Base-by-base conservation (phyloP, 805 yeast genomes). In the Suhomyces emberorum region DNA sequence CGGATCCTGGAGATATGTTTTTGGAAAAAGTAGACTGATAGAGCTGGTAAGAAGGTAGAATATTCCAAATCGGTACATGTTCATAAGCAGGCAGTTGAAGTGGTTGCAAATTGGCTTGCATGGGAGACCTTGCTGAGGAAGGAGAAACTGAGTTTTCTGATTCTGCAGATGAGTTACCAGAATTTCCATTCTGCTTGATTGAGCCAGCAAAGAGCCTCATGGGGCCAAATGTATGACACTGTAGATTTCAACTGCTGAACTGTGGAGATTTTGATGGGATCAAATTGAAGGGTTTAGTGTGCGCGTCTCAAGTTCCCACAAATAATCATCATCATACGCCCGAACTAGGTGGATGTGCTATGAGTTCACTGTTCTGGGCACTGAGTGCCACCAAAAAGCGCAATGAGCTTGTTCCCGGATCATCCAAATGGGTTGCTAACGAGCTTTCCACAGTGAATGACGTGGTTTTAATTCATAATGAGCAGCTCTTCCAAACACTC, bases 371-470 rank as follows among this genome's bases (percentile, higher is more conserved):
- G 12, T 50, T 56, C 36, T 63, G 69, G 69, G 68, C 63, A 24
- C 46, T 57, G 32, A 52, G 49, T 28, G 67, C 67, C 14, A 59
- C 63, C 36, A 51, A 51, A 37, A 52, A 51, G 38, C 41, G 43
- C 16, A 41, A 47, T 25, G 57, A 52, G 21, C 43, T 54, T n/a
- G 61, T 70, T 4, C 78, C 78, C 1, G 83, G 81, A 5, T 58
- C 79, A 2, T 70, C 77, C 9, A 69, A 61, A 42, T 76, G 79
- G 77, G 60, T 74, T 32, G 61, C 72, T 22, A 55, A 55, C 33
- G 78, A 75, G 46, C 54, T 72, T 51, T 50, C 54, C 37, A 57
- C 62, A 11, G 61, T 67, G 20, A 61, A 61, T 42, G 61, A 59
- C 28, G 56, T 62, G 36, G 66, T 72, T 44, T 45, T 52, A 8